Conservation (phyloP, 306 rosid genomes). For the Quercus agrifolia region DNA sequence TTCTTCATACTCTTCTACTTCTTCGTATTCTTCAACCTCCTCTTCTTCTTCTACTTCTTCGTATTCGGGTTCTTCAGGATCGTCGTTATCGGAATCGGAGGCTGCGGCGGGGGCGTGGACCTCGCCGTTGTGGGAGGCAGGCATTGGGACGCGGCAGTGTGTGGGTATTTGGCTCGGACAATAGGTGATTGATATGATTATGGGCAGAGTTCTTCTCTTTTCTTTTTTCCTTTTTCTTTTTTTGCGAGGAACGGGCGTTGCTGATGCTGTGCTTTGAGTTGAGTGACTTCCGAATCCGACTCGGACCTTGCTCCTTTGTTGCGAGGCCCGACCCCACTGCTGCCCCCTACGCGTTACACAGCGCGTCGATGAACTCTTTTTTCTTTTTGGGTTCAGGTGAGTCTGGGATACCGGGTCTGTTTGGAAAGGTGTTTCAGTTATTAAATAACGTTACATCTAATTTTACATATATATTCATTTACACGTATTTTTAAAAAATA, state of each 20-base stretch:
- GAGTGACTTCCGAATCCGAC: too few species aligned
- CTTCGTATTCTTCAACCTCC: neutral
- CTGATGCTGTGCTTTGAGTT: too few species aligned
- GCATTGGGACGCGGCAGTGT: slow-evolving; percentile 16
- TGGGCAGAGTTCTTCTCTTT: neutral
- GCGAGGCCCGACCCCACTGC: too few species aligned
- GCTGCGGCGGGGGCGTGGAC: slow-evolving; percentile 22
- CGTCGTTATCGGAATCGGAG: slow-evolving; percentile 3
- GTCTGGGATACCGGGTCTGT: too few species aligned
- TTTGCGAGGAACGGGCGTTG: too few species aligned
- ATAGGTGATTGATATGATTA: neutral
- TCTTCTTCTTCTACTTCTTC: slow-evolving; percentile 6
- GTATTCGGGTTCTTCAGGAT: slow-evolving; percentile 21
- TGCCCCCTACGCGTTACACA: too few species aligned
- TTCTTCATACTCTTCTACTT: neutral
- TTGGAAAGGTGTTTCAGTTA: rapidly evolving
- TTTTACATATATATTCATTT: rapidly evolving
- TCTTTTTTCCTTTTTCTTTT: too few species aligned
- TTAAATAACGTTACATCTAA: rapidly evolving
- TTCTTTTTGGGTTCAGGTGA: too few species aligned
- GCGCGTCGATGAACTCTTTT: too few species aligned
- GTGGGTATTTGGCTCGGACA: neutral
- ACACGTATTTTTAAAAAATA: too few species aligned
- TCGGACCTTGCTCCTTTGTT: too few species aligned
- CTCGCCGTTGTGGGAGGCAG: slow-evolving; percentile 2